Conservation (phyloP, 2,329 filamentous ascomycete species). For the Colletotrichum graminicola region DNA sequence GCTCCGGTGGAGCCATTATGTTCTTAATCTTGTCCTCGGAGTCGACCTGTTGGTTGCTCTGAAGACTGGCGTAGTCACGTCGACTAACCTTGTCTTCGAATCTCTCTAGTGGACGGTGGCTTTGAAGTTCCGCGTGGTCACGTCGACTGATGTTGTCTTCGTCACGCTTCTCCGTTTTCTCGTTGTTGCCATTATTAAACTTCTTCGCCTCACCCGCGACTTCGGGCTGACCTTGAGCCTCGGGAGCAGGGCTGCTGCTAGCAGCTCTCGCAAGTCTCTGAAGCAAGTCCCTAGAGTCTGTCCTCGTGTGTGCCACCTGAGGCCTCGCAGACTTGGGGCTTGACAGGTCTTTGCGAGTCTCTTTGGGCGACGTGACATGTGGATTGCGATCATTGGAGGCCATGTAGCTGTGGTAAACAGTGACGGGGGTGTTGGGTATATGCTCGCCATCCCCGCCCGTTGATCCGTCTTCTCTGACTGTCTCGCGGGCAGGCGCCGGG, state of each 20-base stretch:
- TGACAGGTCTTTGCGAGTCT: constrained; percentile 34
- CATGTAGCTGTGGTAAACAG: constrained; percentile 50
- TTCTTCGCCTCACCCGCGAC: neutral
- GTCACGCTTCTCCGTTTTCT: neutral
- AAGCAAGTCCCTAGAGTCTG: constrained; percentile 63
- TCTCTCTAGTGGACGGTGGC: neutral
- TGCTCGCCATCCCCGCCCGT: constrained; percentile 48
- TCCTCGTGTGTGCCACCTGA: constrained; percentile 44
- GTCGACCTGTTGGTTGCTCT: neutral
- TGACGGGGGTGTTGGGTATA: constrained; percentile 56
- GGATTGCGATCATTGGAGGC: constrained; percentile 31
- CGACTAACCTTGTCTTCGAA: neutral
- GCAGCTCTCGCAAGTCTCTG: constrained; percentile 62
- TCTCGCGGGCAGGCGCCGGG: constrained; percentile 25
- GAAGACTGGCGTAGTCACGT: neutral
- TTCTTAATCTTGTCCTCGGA: neutral
- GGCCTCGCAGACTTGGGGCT: constrained; percentile 19
- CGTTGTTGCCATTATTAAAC: neutral
- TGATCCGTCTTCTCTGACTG: constrained; percentile 1
- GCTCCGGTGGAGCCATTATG: neutral
- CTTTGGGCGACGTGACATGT: constrained; percentile 42
- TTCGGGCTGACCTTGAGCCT: constrained; percentile 37
- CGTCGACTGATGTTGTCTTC: neutral
- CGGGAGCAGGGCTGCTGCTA: constrained; percentile 58
- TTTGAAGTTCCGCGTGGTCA: neutral